phyloP scores from a whole-genome alignment of 2,329 filamentous ascomycete genomes.

The Thelonectria blattea region DNA sequence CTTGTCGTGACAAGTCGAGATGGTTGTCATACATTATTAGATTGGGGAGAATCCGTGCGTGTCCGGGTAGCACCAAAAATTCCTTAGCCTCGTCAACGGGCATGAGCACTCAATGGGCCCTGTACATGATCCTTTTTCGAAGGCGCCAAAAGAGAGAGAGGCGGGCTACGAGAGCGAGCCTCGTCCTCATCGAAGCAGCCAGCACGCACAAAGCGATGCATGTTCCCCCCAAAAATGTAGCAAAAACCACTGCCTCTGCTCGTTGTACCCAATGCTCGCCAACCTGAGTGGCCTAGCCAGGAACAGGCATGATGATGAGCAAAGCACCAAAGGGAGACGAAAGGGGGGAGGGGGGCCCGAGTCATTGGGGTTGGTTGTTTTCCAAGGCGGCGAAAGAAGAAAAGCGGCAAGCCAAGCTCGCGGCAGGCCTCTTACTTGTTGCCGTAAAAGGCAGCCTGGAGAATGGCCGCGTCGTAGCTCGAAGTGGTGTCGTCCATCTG shows the following conservation, averaged over 20 bases:
- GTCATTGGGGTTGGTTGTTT: background rate
- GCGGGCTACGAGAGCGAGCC: background rate
- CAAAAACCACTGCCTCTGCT: background rate
- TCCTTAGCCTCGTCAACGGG: constrained; percentile 8
- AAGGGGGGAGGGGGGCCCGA: background rate
- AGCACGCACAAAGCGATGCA: constrained; percentile 6
- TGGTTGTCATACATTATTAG: constrained; percentile 17
- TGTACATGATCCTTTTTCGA: constrained; percentile 6
- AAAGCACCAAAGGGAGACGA: constrained; percentile 1
- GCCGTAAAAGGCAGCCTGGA: constrained; percentile 43
- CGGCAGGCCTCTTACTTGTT: constrained; percentile 30
- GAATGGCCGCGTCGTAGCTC: constrained; percentile 45
- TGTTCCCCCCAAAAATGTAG: background rate
- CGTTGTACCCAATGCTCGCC: constrained; percentile 1
- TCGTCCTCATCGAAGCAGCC: background rate
- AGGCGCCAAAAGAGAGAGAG: background rate
- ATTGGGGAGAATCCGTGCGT: constrained; percentile 15
- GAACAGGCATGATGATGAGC: constrained; percentile 11
- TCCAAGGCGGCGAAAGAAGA: background rate
- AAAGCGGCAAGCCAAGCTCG: background rate
- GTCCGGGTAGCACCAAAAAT: constrained; percentile 13
- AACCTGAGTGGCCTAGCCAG: constrained; percentile 25
- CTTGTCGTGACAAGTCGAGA: constrained; percentile 18
- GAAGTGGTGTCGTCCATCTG: constrained; percentile 44
- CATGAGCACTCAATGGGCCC: constrained; percentile 8